phyloP scores from a whole-genome alignment of 805 yeast genomes.

The Metschnikowia drakensbergensis region DNA sequence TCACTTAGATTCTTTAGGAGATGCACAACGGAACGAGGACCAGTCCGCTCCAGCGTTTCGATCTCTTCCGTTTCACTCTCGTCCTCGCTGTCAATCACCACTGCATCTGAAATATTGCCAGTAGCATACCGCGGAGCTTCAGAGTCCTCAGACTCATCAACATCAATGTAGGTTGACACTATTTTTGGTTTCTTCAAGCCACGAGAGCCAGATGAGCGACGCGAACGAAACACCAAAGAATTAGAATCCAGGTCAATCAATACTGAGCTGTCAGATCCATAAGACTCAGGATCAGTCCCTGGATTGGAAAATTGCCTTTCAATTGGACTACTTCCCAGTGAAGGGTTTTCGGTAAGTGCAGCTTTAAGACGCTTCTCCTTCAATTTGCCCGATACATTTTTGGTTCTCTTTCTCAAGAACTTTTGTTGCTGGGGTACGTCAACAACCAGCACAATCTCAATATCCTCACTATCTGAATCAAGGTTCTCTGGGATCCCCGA shows the following conservation, averaged over 20 bases:
- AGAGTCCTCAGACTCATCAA: background rate
- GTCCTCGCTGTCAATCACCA: constrained; percentile 2
- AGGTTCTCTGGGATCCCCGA: no score
- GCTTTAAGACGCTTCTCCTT: background rate
- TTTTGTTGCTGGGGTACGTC: constrained; percentile 3
- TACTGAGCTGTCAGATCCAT: background rate
- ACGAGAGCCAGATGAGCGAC: background rate
- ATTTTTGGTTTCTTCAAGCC: background rate
- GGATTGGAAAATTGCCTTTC: background rate
- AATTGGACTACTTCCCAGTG: background rate
- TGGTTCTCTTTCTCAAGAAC: constrained; percentile 4
- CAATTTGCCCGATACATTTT: background rate
- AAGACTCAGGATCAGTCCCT: background rate
- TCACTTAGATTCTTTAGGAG: constrained; percentile 28
- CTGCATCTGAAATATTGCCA: background rate
- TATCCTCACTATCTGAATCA: constrained; percentile 2
- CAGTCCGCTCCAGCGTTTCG: background rate
- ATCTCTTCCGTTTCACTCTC: background rate
- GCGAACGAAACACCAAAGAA: background rate
- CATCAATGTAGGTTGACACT: background rate
- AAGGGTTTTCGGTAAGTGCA: background rate
- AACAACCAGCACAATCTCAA: constrained; percentile 6
- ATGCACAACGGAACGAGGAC: constrained; percentile 20
- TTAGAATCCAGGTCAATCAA: background rate
- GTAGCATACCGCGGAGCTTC: background rate